Evolutionary conservation across 495 filamentous ascomycete genomes (phyloP).

Genomic region (Pseudomonodictys pantanalensis): DNA sequence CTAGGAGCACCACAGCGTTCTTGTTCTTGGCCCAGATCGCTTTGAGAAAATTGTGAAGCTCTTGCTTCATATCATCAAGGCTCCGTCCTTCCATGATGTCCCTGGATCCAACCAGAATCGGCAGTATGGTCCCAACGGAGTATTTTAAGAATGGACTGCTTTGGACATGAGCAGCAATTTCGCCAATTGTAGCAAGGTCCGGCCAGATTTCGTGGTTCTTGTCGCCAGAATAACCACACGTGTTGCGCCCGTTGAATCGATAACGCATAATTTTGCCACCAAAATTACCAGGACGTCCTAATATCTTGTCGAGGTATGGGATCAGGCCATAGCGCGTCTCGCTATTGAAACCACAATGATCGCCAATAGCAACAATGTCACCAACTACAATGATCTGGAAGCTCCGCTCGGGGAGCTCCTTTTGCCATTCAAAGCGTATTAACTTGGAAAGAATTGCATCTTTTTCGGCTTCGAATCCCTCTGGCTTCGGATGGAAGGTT

Average conservation of each 20-base stretch:
- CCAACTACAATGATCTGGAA: constrained; percentile 6
- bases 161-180: neutral
- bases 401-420: neutral
- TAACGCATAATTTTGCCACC: neutral
- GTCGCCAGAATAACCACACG: neutral
- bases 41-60: neutral
- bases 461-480: neutral
- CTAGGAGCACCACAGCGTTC: neutral
- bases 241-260: neutral
- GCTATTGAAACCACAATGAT: neutral
- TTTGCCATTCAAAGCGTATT: neutral
- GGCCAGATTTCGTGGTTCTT: constrained; percentile 3
- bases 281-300: neutral
- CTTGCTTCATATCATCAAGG: neutral
- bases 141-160: neutral
- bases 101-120: neutral
- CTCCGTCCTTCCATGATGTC: neutral
- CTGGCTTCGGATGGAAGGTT: constrained; percentile 14
- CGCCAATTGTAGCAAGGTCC: neutral
- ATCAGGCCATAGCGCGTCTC: constrained; percentile 1
- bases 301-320: neutral
- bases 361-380: constrained; percentile 1
- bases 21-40: neutral
- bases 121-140: neutral
- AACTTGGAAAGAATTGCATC: neutral